Percentiles rank a stretch among this genome's conserved stretches.
phyloP scores from a whole-genome alignment of 345 rosid genomes.

The Limnanthes douglasii region DNA sequence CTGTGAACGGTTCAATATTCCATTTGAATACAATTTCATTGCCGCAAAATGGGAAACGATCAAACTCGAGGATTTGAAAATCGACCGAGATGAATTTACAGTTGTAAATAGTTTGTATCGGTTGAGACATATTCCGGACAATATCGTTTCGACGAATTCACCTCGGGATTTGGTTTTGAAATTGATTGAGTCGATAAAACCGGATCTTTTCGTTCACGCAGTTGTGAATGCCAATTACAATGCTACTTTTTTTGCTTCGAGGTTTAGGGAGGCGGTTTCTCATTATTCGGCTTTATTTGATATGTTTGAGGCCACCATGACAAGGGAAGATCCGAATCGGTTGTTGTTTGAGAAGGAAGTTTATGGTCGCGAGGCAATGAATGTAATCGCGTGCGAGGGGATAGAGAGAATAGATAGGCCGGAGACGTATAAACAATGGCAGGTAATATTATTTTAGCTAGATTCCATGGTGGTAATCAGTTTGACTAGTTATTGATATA shows the following conservation, averaged over 20 bases:
- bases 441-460: too few relatives aligned
- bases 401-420: constrained; percentile 54
- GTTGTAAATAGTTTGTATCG: constrained; percentile 45
- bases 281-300: constrained; percentile 55
- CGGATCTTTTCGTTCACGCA: constrained; percentile 50
- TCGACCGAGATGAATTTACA: constrained; percentile 33
- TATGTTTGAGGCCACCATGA: constrained; percentile 32
- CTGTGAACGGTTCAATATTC: constrained; percentile 41
- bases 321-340: constrained; percentile 38
- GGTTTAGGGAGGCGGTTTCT: constrained; percentile 60
- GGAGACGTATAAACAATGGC: constrained; percentile 77
- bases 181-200: constrained; percentile 37
- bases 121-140: constrained; percentile 48
- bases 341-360: constrained; percentile 43
- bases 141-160: constrained; percentile 30
- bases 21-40: constrained; percentile 37
- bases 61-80: constrained; percentile 40
- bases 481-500: too few relatives aligned
- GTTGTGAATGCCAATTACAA: constrained; percentile 41
- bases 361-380: constrained; percentile 36
- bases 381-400: constrained; percentile 66
- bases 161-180: constrained; percentile 51
- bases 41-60: constrained; percentile 77
- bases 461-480: too few relatives aligned
- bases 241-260: constrained; percentile 51